Percentiles rank a stretch among this genome's conserved stretches.
Evolutionary conservation across 23 red algal genomes (phyloP).

Genomic region (Gracilaria gracilis): DNA sequence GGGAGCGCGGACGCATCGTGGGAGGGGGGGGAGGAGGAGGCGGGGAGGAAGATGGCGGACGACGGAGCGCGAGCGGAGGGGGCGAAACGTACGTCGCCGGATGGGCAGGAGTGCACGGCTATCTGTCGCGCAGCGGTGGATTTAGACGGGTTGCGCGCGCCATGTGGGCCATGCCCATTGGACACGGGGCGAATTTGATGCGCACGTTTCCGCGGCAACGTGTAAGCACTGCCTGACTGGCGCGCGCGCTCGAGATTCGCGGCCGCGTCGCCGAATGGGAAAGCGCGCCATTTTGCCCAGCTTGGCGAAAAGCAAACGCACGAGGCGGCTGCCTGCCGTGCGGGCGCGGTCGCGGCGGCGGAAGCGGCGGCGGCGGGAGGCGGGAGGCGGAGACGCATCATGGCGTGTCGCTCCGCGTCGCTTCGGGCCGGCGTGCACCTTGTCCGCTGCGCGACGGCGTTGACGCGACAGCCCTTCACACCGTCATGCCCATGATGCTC

Average conservation of each 20-base stretch:
- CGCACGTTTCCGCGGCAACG: neutral
- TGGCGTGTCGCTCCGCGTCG: too few species aligned
- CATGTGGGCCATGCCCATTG: slow-evolving; percentile 16
- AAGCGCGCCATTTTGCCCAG: neutral
- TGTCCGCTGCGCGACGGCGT: too few species aligned
- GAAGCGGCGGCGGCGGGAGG: too few species aligned
- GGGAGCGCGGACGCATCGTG: slow-evolving; percentile 35
- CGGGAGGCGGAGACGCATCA: too few species aligned
- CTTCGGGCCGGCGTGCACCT: too few species aligned
- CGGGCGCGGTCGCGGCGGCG: too few species aligned
- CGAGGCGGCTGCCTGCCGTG: too few species aligned
- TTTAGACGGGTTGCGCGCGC: neutral
- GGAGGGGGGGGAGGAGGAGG: slow-evolving; percentile 11
- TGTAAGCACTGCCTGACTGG: neutral
- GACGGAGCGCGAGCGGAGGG: neutral
- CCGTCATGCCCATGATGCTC: too few species aligned
- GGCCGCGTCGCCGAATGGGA: neutral
- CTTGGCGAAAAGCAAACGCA: neutral
- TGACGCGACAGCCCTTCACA: neutral
- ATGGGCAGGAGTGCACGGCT: neutral
- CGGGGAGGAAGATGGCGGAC: neutral
- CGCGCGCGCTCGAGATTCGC: neutral
- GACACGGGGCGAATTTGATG: slow-evolving; percentile 5
- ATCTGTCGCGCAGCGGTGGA: neutral
- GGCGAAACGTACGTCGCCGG: neutral